Conservation (phyloP, 306 rosid genomes). For the Canavalia gladiata region DNA sequence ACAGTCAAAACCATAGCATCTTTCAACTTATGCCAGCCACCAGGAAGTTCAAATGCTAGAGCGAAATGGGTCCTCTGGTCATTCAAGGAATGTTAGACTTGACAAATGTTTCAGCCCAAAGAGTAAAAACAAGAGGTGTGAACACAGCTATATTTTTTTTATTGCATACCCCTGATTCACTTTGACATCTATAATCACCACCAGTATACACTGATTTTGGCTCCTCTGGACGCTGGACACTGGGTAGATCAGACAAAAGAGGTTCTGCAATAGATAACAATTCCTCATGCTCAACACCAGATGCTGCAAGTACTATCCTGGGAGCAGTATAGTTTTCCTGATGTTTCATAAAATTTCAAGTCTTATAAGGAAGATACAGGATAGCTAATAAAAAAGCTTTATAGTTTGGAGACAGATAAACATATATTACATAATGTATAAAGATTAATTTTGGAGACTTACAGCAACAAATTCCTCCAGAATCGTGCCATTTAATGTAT, state of each 20-base stretch:
- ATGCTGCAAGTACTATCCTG: constrained; percentile 86
- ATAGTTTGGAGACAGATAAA: constrained; percentile 20
- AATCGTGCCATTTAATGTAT: constrained; percentile 66
- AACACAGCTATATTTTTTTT: constrained; percentile 31
- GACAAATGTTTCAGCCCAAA: constrained; percentile 30
- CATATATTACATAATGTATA: constrained; percentile 1
- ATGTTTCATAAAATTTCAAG: constrained; percentile 46
- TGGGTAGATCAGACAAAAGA: constrained; percentile 81
- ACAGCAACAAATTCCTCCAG: constrained; percentile 90
- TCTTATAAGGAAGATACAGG: constrained; percentile 35
- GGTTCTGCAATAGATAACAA: constrained; percentile 87
- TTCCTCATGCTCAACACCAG: constrained; percentile 94
- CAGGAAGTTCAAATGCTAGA: constrained; percentile 94
- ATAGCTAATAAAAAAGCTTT: constrained; percentile 22
- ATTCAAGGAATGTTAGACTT: constrained; percentile 50
- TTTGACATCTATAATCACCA: constrained; percentile 91
- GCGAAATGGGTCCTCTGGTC: constrained; percentile 90
- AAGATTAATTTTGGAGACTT: constrained; percentile 57
- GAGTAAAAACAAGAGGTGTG: constrained; percentile 12
- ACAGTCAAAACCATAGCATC: constrained; percentile 86
- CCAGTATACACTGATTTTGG: constrained; percentile 85
- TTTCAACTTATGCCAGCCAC: constrained; percentile 93
- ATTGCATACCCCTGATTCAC: constrained; percentile 80
- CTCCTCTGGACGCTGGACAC: constrained; percentile 65
- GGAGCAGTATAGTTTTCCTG: constrained; percentile 93